A percentile compares a stretch with the other conserved stretches of the same genome.
phyloP scores from a whole-genome alignment of 1,139 yeast species.

The Yamadazyma atmosphaerica region DNA sequence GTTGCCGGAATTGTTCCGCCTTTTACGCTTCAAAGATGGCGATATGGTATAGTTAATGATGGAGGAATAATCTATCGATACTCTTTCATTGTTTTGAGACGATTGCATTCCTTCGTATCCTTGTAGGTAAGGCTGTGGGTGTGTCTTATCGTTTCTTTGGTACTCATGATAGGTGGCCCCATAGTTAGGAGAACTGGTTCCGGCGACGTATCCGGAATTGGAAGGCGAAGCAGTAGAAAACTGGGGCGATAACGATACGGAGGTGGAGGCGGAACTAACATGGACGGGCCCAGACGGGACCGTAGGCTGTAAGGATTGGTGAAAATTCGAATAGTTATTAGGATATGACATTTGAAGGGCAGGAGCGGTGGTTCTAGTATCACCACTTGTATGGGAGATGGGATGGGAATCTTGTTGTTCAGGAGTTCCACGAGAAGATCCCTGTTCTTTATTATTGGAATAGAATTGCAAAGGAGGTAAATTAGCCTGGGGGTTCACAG shows the following conservation, averaged over 20 bases:
- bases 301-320: too few relatives aligned
- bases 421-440: neutral
- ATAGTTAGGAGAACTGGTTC: too few relatives aligned
- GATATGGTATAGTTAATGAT: constrained; percentile 39
- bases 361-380: too few relatives aligned
- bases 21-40: constrained; percentile 35
- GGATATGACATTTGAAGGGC: neutral
- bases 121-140: neutral
- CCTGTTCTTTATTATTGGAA: constrained; percentile 2
- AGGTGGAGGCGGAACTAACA: neutral
- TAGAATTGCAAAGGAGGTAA: constrained; percentile 15
- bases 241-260: constrained; percentile 1
- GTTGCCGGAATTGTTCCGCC: constrained; percentile 19
- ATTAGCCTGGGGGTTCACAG: too few relatives aligned
- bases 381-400: too few relatives aligned
- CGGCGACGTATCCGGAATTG: neutral
- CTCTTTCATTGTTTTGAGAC: constrained; percentile 3
- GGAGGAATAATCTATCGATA: constrained; percentile 36
- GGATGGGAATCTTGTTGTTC: neutral
- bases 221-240: neutral
- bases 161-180: neutral
- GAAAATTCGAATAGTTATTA: too few relatives aligned
- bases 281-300: too few relatives aligned
- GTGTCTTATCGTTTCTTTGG: too few relatives aligned
- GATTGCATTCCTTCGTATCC: too few relatives aligned